Conservation (phyloP, 805 yeast species). For the Brettanomyces nanus region DNA sequence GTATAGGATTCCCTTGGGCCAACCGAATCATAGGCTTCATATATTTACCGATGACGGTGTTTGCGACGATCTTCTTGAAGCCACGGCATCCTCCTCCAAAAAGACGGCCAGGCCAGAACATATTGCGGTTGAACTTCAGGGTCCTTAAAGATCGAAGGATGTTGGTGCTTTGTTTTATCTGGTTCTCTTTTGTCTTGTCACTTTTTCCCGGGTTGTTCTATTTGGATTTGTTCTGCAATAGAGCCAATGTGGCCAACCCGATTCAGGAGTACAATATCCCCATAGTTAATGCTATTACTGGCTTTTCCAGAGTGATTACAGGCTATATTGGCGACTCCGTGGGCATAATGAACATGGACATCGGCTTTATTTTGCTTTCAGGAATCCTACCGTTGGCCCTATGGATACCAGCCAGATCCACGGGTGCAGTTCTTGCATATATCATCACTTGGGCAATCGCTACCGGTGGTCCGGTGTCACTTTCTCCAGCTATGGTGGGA, state of each 20-base stretch:
- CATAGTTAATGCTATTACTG: slow-evolving; percentile 32
- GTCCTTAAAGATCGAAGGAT: slow-evolving; percentile 31
- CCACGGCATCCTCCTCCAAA: slow-evolving; percentile 25
- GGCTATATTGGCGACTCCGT: slow-evolving; percentile 39
- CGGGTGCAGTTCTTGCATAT: slow-evolving; percentile 29
- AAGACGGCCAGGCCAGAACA: slow-evolving; percentile 28
- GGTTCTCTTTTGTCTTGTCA: slow-evolving; percentile 27
- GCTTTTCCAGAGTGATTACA: slow-evolving; percentile 42
- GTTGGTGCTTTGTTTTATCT: slow-evolving; percentile 29
- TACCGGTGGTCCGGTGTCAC: slow-evolving; percentile 28
- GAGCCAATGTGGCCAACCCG: slow-evolving; percentile 43
- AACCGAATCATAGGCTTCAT: slow-evolving; percentile 37
- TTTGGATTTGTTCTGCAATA: slow-evolving; percentile 42
- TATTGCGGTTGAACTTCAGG: slow-evolving; percentile 26
- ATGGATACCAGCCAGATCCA: slow-evolving; percentile 42
- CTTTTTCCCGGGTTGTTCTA: slow-evolving; percentile 46
- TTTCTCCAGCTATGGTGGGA: slow-evolving; percentile 26
- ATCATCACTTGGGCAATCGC: slow-evolving; percentile 27
- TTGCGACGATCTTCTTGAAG: slow-evolving; percentile 19
- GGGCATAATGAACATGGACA: slow-evolving; percentile 33
- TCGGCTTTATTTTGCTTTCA: slow-evolving; percentile 27
- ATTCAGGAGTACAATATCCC: slow-evolving; percentile 41
- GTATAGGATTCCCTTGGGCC: slow-evolving; percentile 39
- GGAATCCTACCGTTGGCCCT: slow-evolving; percentile 32
- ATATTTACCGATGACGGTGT: slow-evolving; percentile 24